Evolutionary conservation across 345 rosid genomes (phyloP), one percentile per base, ranked within the genome.

Genomic region (Dipteronia dyeriana): DNA sequence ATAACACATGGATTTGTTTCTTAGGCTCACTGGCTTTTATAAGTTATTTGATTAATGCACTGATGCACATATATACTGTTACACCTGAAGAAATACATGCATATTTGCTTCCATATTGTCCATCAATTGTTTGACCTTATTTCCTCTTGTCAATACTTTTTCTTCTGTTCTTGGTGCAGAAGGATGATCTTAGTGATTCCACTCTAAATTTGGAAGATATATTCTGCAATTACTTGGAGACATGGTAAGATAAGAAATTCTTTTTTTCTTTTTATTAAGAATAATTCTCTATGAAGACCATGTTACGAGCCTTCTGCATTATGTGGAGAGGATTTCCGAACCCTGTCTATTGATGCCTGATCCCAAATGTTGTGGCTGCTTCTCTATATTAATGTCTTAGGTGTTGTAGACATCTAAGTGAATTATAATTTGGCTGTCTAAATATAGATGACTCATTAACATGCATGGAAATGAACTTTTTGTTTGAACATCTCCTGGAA

Each of bases 151-250:
- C 51, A 38, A 63, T 70, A 17, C 25, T 22, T 22, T 12, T 39
- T 4, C 19, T 56, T 26, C 9, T 43, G 45, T 5, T 68, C 19
- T 65, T 25, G 70, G 60, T 86, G 78, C 87, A 92, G 98, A 82
- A 89, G 80, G 85, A 80, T 82, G 91, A 76, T 38, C 66, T 80
- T 74, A 70, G 49, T 47, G 79, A 5, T 64, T 56, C 81, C 25
- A 79, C 84, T 17, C 81, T 84, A 68, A 90, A 87, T 80, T 80
- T 92, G 84, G 97, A 90, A 72, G 91, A 87, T 73, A 69, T 92
- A 47, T 91, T 61, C 82, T 56, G 75, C 86, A 75, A 86, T 73
- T 87, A 80, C 80, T 64, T 89, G 75, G 87, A 88, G 60, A 83
- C 78, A 66, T 31, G 79, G 98, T 92, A 82, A 14, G 85, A 47